These are phyloP conservation scores for Termitomyces sp. DNA, from an alignment of 768 basidiomycete species.

Conservation along the genomic window DNA sequence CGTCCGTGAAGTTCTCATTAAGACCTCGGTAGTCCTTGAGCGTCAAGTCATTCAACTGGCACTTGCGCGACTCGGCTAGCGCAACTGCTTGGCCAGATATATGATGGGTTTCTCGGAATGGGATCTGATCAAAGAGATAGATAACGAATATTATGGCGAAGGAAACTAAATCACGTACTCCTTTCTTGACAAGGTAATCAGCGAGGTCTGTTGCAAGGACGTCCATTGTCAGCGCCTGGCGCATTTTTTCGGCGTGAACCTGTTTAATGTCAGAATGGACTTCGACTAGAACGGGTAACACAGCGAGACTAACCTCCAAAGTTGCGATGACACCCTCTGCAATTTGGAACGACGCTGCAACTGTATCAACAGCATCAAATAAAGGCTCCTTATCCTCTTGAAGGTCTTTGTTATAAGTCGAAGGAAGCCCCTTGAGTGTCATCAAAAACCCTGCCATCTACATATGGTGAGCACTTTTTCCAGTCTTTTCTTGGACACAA, in stretches of 20 bases:
- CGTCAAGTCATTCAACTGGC: constrained; percentile 78
- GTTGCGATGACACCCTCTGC: constrained; percentile 94
- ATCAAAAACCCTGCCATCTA: constrained; percentile 98
- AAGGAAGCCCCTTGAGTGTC: constrained; percentile 95
- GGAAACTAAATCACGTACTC: constrained; percentile 52
- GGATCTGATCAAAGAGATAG: constrained; percentile 56
- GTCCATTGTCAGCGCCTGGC: constrained; percentile 88
- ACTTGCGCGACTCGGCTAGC: constrained; percentile 79
- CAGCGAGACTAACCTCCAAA: constrained; percentile 57
- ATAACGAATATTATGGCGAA: background rate
- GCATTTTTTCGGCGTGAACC: constrained; percentile 92
- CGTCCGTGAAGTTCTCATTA: constrained; percentile 73
- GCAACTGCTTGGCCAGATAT: constrained; percentile 96
- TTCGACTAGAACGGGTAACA: background rate
- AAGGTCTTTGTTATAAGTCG: constrained; percentile 99
- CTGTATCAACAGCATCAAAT: constrained; percentile 89
- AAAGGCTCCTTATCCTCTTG: constrained; percentile 99
- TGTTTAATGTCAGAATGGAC: constrained; percentile 26
- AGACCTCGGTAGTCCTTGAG: constrained; percentile 78
- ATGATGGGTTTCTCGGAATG: constrained; percentile 98
- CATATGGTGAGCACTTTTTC: background rate
- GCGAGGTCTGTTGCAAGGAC: constrained; percentile 98
- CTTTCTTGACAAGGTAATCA: constrained; percentile 98
- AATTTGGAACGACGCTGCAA: constrained; percentile 86
- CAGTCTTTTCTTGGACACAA: constrained; percentile 4